Evolutionary conservation across 768 basidiomycete species (phyloP).

Genomic region (Termitomyces sp.): DNA sequence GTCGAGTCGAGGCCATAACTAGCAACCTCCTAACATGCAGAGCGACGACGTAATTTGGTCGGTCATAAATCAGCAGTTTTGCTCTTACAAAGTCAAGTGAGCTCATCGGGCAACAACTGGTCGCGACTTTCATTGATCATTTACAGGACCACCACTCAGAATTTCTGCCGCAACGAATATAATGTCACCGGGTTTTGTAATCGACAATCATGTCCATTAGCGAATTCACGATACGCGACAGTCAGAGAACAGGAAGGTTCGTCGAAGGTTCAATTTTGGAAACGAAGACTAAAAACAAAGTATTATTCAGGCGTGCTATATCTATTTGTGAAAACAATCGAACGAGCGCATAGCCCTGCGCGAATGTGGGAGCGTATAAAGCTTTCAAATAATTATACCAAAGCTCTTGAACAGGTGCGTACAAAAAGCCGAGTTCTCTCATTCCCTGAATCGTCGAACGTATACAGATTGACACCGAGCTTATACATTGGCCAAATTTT

Average conservation of each 20-base stretch:
- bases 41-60: constrained; percentile 99
- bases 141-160: constrained; percentile 85
- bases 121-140: constrained; percentile 3
- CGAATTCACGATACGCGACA: constrained; percentile 97
- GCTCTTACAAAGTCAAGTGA: constrained; percentile 99
- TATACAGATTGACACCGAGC: constrained; percentile 86
- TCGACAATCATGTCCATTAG: constrained; percentile 94
- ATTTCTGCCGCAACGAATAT: constrained; percentile 98
- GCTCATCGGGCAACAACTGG: constrained; percentile 21
- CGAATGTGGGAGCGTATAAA: constrained; percentile 98
- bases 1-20: not conserved
- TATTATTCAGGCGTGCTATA: constrained; percentile 64
- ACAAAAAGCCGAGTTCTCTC: not conserved
- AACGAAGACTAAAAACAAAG: not conserved
- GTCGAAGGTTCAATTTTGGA: constrained; percentile 5
- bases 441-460: not conserved
- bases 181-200: constrained; percentile 96
- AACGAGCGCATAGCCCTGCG: constrained; percentile 92
- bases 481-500: constrained; percentile 98
- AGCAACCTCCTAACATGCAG: constrained; percentile 46
- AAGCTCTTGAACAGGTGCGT: constrained; percentile 89
- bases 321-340: constrained; percentile 95
- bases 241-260: constrained; percentile 92
- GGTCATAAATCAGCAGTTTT: constrained; percentile 91
- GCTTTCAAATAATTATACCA: constrained; percentile 90